These are phyloP conservation scores for Lizonia empirigonia DNA, from an alignment of 2,329 filamentous ascomycete genomes.

Conservation along the genomic window DNA sequence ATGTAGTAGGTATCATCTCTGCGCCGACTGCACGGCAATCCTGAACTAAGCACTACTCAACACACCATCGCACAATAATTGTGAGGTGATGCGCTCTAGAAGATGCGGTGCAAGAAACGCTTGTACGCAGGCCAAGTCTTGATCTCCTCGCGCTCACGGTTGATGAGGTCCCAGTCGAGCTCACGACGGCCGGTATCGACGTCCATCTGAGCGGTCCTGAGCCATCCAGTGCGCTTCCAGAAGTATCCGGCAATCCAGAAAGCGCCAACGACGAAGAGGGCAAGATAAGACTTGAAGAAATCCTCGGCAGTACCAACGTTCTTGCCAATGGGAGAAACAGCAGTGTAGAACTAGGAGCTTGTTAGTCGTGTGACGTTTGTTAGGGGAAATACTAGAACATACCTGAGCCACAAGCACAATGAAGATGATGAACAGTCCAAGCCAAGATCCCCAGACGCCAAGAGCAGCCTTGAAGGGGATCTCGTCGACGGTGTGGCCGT, in stretches of 20 bases:
- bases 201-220: constrained; percentile 65
- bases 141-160: constrained; percentile 58
- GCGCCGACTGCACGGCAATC: neutral
- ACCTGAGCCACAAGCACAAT: constrained; percentile 49
- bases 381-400: constrained; percentile 10
- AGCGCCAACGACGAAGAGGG: constrained; percentile 51
- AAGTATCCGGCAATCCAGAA: constrained; percentile 59
- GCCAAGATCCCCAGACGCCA: constrained; percentile 50
- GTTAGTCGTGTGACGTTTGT: constrained; percentile 11
- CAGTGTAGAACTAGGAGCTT: constrained; percentile 49
- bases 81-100: constrained; percentile 23
- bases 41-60: no score
- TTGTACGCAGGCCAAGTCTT: constrained; percentile 60
- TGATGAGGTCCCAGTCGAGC: constrained; percentile 69
- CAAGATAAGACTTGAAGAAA: constrained; percentile 57
- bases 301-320: constrained; percentile 42
- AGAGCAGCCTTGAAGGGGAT: constrained; percentile 52
- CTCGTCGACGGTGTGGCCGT: constrained; percentile 51
- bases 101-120: constrained; percentile 31
- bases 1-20: constrained; percentile 10
- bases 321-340: constrained; percentile 40
- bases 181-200: constrained; percentile 69
- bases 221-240: constrained; percentile 69
- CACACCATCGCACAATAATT: neutral
- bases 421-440: constrained; percentile 49